Base-by-base conservation (phyloP, 2,329 filamentous ascomycete species). In the Aspergillus costaricaensis region DNA sequence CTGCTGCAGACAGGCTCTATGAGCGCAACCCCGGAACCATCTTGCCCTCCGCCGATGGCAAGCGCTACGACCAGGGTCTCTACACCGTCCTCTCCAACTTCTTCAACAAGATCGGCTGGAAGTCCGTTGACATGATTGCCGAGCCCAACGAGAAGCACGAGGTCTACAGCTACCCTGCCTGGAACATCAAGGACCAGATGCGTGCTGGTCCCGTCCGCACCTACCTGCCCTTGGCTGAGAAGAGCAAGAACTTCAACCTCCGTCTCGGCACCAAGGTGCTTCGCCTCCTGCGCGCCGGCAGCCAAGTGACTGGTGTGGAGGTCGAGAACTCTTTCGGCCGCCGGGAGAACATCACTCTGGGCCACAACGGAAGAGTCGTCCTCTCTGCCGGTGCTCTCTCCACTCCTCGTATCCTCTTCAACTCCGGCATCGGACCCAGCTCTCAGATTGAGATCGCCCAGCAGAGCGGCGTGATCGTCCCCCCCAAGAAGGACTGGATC, bases 131-230 rank as follows among this genome's bases (percentile, higher is more conserved):
- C 12, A 85, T 87, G 21, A 89, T 89, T 67, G 68, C 78, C 14
- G 77, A 82, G 49, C 87, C 87, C 0, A 79, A 83, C 59, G 72
- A 83, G 71, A 91, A 91, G 83, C 87, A 90, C 76, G 80, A 81
- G 65, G 86, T 85, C 0, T 91, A 81, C 74, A 82, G 83, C 47
- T 84, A 86, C 73, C 85, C 86, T 23, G 83, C 86, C 25, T 90
- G 86, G 78, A 89, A 91, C 86, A 90, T 86, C 71, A 78, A 79
- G 5, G 77, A 86, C 49, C 88, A 87, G 55, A 86, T 90, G 73
- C 81, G 89, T 61, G 86, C 86, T 48, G 89, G 90, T 1, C 89
- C 89, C 12, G 79, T 91, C 71, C 86, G 86, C 8, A 90, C 89
- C 0, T 92, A 92, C 69, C 83, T 92, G 1, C 85, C 88, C 4